These are phyloP conservation scores for Pholiota conissans DNA, from an alignment of 768 basidiomycete species.

Conservation along the genomic window DNA sequence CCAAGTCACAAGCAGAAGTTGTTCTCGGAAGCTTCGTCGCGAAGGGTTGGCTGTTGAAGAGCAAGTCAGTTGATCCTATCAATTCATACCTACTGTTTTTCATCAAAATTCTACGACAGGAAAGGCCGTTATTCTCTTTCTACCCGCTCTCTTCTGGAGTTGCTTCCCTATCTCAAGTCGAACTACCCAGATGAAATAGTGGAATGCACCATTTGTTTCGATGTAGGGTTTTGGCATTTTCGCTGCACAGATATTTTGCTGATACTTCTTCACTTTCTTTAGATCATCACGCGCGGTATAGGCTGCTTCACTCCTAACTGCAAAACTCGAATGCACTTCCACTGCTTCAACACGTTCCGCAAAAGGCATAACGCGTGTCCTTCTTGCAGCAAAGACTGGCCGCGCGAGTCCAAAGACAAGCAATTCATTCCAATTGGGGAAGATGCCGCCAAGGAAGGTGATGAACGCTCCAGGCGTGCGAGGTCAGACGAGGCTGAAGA, in stretches of 20 bases:
- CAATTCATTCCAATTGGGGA: constrained; percentile 65
- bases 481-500: constrained; percentile 38
- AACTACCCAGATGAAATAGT: constrained; percentile 70
- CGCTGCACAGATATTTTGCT: neutral
- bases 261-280: neutral
- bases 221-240: constrained; percentile 41
- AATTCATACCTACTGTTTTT: constrained; percentile 3
- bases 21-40: constrained; percentile 80
- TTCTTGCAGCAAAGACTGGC: constrained; percentile 61
- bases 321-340: constrained; percentile 59
- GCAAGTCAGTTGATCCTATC: constrained; percentile 51
- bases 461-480: constrained; percentile 42
- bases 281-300: constrained; percentile 72
- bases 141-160: constrained; percentile 71
- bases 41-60: constrained; percentile 76
- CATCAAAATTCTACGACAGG: constrained; percentile 28
- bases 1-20: constrained; percentile 72
- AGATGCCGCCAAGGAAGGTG: constrained; percentile 60
- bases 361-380: constrained; percentile 50
- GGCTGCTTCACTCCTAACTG: constrained; percentile 64
- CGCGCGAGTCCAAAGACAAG: constrained; percentile 42
- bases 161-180: constrained; percentile 69
- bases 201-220: constrained; percentile 74
- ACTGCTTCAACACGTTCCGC: constrained; percentile 58
- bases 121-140: constrained; percentile 76